Base-by-base conservation (phyloP, 148 eudicot genomes). In the Cornus suecica region DNA sequence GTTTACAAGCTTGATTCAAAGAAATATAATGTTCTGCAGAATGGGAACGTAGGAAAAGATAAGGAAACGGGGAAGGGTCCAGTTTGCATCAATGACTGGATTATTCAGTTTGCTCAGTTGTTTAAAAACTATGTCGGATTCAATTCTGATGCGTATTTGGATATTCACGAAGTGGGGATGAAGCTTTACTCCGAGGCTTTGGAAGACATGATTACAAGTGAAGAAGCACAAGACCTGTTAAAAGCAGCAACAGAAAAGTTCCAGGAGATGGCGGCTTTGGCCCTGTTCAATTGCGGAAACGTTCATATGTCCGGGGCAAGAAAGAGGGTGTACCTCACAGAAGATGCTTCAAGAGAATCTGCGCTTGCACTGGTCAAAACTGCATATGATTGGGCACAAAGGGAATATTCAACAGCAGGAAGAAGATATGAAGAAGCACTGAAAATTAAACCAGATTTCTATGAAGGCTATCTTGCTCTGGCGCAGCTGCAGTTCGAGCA, bases 221-320 rank as follows among this genome's bases (percentile, higher is more conserved):
- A 93, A 71, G 97, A 93, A 82, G 94, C 97, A 72, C 97, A 91
- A 86, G 81, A 77, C 37, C 80, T 84, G 25, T 95, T 95, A 48
- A 75, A 83, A 23, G 64, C 82, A 61, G 97, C 99, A 52, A 91
- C 88, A 28, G 91, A 88, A 28, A 93, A 90, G 77, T 95, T 95
- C 67, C 94, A 93, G 72, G 99, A 95, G 74, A 86, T 95, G 98
- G 88, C 90, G 8, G 97, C 98, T 70, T 88, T 95, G 78, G 98
- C 99, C 74, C 78, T 93, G 68, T 95, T 95, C 77, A 95, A 95
- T 74, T 93, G 98, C 83, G 99, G 99, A 62, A 95, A 91, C 84
- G 92, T 91, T 71, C 98, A 93, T 79, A 91, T 95, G 97, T 87
- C 99, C 42, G 82, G 86, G 76, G 99, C 99, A 61, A 87, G 97